phyloP scores from a whole-genome alignment of 1,139 yeast species.

The Trichomonascaceae sp. region DNA sequence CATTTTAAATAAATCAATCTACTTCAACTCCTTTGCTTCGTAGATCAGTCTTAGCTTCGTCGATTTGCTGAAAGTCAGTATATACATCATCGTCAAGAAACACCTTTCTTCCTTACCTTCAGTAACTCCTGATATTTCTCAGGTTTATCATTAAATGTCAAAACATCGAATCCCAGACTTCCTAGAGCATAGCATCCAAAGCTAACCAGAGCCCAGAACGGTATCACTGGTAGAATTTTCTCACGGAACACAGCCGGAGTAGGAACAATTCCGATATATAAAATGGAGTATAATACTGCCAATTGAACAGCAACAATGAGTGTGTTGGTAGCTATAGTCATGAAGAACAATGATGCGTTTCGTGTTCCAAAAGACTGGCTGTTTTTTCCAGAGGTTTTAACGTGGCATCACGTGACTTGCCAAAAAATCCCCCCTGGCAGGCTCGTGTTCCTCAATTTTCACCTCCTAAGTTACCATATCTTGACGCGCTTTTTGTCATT shows the following conservation, averaged over 20 bases:
- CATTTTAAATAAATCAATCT: slow-evolving; percentile 27
- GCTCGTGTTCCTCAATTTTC: background rate
- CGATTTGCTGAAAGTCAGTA: slow-evolving; percentile 41
- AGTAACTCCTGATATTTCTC: slow-evolving; percentile 61
- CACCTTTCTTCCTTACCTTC: slow-evolving; percentile 24
- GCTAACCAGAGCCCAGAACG: slow-evolving; percentile 65
- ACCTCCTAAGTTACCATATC: background rate
- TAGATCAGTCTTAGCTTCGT: slow-evolving; percentile 59
- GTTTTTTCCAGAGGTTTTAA: background rate
- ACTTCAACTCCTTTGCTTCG: slow-evolving; percentile 52
- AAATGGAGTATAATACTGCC: slow-evolving; percentile 50
- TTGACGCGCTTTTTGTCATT: no score
- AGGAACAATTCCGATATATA: slow-evolving; percentile 52
- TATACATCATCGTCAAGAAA: background rate
- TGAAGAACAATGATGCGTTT: slow-evolving; percentile 20
- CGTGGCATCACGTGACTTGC: background rate
- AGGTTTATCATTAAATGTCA: slow-evolving; percentile 67
- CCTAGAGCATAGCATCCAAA: slow-evolving; percentile 71
- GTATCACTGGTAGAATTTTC: slow-evolving; percentile 61
- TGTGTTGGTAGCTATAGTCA: slow-evolving; percentile 71
- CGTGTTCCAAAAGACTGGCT: background rate
- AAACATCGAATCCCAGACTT: slow-evolving; percentile 65
- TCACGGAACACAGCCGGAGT: slow-evolving; percentile 43
- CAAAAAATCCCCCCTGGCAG: background rate
- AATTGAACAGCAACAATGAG: slow-evolving; percentile 41